Evolutionary conservation across 2,329 filamentous ascomycete genomes (phyloP).

Genomic region (Juglanconis juglandina): DNA sequence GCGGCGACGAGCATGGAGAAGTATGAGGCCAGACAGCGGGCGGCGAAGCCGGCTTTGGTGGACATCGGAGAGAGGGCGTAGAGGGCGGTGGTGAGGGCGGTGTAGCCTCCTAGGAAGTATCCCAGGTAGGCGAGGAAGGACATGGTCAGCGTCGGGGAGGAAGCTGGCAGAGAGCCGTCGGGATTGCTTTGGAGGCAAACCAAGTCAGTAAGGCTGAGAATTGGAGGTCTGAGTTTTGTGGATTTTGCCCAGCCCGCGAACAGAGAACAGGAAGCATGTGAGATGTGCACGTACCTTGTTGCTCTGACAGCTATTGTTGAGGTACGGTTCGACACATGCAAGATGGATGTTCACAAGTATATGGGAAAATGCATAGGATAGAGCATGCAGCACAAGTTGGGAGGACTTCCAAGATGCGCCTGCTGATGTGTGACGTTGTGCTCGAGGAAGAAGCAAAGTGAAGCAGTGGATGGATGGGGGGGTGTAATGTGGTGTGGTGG

Average conservation of each 20-base stretch:
- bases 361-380: neutral
- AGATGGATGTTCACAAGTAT: neutral
- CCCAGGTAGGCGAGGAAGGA: conserved; percentile 34
- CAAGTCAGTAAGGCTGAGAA: conserved; percentile 2
- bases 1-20: conserved; percentile 59
- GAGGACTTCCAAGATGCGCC: neutral
- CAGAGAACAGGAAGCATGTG: neutral
- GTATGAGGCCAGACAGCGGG: conserved; percentile 65
- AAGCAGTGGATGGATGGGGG: neutral
- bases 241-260: neutral
- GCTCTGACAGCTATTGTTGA: neutral
- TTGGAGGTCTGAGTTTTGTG: neutral
- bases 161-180: neutral
- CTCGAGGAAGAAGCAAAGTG: neutral
- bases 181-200: neutral
- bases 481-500: neutral
- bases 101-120: conserved; percentile 51
- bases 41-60: conserved; percentile 63
- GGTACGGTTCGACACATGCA: neutral
- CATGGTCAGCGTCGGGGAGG: conserved; percentile 28
- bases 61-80: conserved; percentile 59
- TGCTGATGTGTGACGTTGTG: neutral
- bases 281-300: conserved; percentile 1
- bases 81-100: conserved; percentile 50
- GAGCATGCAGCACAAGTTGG: neutral